Conservation (phyloP, 768 basidiomycete genomes). For the Clitopilus passeckerianus region DNA sequence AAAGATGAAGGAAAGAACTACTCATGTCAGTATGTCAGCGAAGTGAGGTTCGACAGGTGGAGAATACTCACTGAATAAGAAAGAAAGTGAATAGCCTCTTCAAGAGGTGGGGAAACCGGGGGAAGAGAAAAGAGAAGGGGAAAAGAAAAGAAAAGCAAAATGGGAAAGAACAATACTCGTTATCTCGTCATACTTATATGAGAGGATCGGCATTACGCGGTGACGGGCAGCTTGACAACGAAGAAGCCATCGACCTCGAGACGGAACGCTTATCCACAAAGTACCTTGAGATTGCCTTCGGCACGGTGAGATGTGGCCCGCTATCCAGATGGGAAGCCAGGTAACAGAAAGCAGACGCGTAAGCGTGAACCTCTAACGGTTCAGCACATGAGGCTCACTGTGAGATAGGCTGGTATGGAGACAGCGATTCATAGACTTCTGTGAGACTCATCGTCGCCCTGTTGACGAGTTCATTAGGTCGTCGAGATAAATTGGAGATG, state of each 20-base stretch:
- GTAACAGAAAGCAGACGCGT: neutral
- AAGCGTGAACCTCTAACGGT: neutral
- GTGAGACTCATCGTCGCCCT: neutral
- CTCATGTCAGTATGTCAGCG: neutral
- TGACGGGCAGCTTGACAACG: neutral
- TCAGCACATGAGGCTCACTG: neutral
- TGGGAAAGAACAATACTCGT: neutral
- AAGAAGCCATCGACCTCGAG: neutral
- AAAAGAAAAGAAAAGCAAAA: slow-evolving; percentile 1
- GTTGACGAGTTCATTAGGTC: neutral
- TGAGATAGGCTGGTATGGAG: neutral
- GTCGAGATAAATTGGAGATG: neutral
- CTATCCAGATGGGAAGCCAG: neutral
- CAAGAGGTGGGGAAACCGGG: slow-evolving; percentile 5
- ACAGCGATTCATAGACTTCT: neutral
- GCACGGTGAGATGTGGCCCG: too few species aligned
- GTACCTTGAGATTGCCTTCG: neutral
- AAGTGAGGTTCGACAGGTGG: neutral
- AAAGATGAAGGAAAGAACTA: neutral
- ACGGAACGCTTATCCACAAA: neutral
- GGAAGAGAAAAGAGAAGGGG: neutral
- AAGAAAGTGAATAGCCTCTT: slow-evolving; percentile 9
- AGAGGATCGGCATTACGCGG: neutral
- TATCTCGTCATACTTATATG: neutral
- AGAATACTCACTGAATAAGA: neutral